Base-by-base conservation (phyloP, 441 rosid genomes). In the Gossypium schwendimanii region DNA sequence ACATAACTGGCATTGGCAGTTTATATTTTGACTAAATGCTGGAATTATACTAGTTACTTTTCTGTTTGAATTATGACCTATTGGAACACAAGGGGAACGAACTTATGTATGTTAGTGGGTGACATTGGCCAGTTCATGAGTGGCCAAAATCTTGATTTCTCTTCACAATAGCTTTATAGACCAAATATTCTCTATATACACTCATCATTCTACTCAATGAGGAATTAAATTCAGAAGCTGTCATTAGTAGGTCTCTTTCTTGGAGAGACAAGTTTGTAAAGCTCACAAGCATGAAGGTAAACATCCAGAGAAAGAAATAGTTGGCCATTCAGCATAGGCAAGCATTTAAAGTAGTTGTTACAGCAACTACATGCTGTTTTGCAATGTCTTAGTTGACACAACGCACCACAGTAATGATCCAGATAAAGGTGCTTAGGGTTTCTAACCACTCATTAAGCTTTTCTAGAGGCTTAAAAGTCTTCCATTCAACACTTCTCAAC, bases 1-100 rank as follows among this genome's bases (percentile, higher is more conserved):
- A 88, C 90, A 79, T 88, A 91, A 73, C 80, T 88, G 63, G 86
- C 77, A 73, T 84, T 91, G 83, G 90, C 85, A 52, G 89, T 80
- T 77, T 86, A 88, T 68, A 83, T 74, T 84, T 84, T 81, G 87
- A 36, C 75, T 81, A 65, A 82, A 71, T 65, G 83, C 73, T 45
- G 80, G 82, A 78, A 33, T 59, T 71, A 79, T 83, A 31, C 72
- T 58, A 67, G 77, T 18, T 39, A 81, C 87, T 75, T 58, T 86
- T 64, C 76, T 77, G 73, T 79, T 86, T 33, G 52, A 39, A 79
- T 86, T 87, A 73, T 73, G 87, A 61, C 79, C 76, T 36, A 71
- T 71, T 14, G 52, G 55, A 69, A 71, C 75, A 72, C 74, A 74
- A 55, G 79, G 54, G 9, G 73, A 75, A 50, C 31, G 65, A 31